Evolutionary conservation across 78 protist species (phyloP), one percentile per base, ranked within the genome.

Genomic region (Isochrysis galbana): DNA sequence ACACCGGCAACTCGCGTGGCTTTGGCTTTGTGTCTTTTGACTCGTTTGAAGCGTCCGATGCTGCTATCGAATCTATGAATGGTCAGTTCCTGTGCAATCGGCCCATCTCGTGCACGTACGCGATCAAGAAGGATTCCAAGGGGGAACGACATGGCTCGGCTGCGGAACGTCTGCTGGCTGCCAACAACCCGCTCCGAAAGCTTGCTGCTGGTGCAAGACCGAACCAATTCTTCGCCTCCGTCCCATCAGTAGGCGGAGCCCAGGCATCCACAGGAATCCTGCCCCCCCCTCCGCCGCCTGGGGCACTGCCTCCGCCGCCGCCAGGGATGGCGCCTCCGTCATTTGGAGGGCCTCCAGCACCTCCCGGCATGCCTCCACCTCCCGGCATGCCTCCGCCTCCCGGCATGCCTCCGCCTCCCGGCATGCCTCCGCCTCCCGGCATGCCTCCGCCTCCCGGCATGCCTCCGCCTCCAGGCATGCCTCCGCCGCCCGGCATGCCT

Each of bases 11-110:
- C 21, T 94, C 97, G 32, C 95, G 96, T 91, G 99, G 99, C 34
- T 98, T 94, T 90, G 99, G 98, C 29, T 99, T 99, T 90, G 95
- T 99, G 86, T 89, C 87, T 41, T 99, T 74, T 77, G 99, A 97
- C 87, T 89, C 93, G 21, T 99, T 99, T 45, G 97, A 97, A 45
- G 39, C 45, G 44, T 44, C 92, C 1, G 98, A 97, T 86, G 42
- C 69, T 10, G 96, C 98, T 25, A 95, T 96, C 54, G 91, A 93
- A 46, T 54, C 89, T 10, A 93, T 96, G 96, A 72, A 93, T 34
- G 93, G 94, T 48, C 96, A 95, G 95, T 96, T 46, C 46, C 90
- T 97, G 38, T 74, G 94, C 77, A 92, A 90, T 77, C 38, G 61
- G 90, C 87, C 90, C 21, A 90, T 96, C 70, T 19, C 48, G 19